These are phyloP conservation scores for Fusarium pseudoanthophilum DNA, from an alignment of 2,329 filamentous ascomycete genomes.

Conservation along the genomic window DNA sequence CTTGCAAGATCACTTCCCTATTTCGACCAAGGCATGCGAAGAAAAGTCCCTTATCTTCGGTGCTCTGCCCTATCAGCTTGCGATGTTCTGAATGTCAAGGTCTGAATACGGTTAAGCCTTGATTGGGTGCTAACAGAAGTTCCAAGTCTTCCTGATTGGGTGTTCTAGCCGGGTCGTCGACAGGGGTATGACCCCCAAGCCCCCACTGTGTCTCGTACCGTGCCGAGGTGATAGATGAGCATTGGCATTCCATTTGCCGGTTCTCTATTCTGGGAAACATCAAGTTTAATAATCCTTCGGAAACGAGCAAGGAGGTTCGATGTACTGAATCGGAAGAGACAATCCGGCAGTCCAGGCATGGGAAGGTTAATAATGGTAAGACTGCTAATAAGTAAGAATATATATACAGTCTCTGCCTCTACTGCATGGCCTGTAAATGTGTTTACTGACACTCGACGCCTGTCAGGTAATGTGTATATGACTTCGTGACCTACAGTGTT, in stretches of 20 bases:
- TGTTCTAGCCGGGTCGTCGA: background rate
- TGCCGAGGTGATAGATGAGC: background rate
- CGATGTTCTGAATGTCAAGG: fast-evolving
- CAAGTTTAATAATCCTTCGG: background rate
- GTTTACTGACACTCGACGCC: background rate
- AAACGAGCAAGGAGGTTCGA: fast-evolving
- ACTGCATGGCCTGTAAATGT: background rate
- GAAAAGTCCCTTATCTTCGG: background rate
- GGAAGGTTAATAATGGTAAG: background rate
- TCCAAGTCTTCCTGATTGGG: background rate
- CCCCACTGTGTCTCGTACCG: background rate
- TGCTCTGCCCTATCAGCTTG: background rate
- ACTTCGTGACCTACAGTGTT: constrained; percentile 27
- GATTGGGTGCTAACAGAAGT: background rate
- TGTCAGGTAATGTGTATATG: constrained; percentile 20
- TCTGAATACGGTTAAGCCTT: background rate
- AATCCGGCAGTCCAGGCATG: no score
- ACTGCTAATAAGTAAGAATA: no score
- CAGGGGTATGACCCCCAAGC: background rate
- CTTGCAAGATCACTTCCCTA: background rate
- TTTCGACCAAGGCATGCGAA: background rate
- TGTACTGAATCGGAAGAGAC: fast-evolving
- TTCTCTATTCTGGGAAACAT: background rate
- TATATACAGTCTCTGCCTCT: background rate
- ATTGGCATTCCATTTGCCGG: background rate